These are phyloP conservation scores for Letharia columbiana DNA, from an alignment of 495 filamentous ascomycete genomes.

Conservation along the genomic window DNA sequence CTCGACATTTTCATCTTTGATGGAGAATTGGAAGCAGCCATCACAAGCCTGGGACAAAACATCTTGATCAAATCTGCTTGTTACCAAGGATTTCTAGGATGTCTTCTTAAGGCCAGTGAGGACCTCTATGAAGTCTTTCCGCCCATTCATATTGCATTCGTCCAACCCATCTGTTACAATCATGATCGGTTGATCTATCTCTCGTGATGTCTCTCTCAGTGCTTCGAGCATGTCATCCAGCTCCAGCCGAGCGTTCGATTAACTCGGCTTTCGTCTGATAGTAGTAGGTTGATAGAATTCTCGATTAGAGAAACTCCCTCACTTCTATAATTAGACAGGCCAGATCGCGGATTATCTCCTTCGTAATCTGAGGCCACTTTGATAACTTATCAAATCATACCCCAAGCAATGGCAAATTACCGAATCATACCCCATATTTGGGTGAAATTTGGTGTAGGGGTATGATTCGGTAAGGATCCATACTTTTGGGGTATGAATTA, in stretches of 20 bases:
- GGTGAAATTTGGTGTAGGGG: too few species aligned
- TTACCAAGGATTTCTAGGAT: neutral
- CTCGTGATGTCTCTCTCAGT: neutral
- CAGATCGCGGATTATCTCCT: too few species aligned
- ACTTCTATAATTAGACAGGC: too few species aligned
- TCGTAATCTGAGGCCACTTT: too few species aligned
- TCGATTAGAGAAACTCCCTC: too few species aligned
- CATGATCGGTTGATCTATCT: neutral
- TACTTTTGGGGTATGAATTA: too few species aligned
- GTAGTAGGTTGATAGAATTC: too few species aligned
- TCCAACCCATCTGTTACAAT: neutral
- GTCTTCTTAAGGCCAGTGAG: neutral
- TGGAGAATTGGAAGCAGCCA: neutral
- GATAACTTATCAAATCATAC: too few species aligned
- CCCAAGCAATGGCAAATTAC: too few species aligned
- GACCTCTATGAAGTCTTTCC: neutral
- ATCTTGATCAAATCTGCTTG: neutral
- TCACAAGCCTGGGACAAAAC: neutral
- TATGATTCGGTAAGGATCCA: too few species aligned
- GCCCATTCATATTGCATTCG: neutral
- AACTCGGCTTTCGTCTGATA: too few species aligned
- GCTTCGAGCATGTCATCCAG: constrained; percentile 3
- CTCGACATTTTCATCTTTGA: neutral
- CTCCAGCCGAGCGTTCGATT: neutral
- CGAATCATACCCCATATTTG: too few species aligned